Conservation (phyloP, 371 early-diverging fungal species). For the Actinomortierella ambigua region DNA sequence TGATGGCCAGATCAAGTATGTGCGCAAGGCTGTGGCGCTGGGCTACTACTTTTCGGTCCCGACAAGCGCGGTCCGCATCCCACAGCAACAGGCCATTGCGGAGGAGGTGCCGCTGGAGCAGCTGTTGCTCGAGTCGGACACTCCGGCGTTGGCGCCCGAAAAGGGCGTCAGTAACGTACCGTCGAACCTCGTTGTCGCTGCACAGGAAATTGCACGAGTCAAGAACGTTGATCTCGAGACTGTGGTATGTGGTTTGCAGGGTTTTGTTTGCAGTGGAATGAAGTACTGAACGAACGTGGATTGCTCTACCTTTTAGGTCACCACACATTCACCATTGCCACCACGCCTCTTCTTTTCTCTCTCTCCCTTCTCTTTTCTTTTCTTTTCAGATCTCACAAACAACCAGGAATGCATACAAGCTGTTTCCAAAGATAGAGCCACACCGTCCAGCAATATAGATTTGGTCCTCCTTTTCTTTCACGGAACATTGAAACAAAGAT, state of each 20-base stretch:
- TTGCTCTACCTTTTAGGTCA: background rate
- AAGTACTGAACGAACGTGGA: background rate
- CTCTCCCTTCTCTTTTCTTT: background rate
- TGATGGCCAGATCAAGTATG: slow-evolving; percentile 64
- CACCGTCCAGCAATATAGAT: slow-evolving; percentile 23
- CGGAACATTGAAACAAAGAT: too few species aligned
- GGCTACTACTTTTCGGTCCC: slow-evolving; percentile 67
- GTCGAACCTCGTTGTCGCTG: slow-evolving; percentile 53
- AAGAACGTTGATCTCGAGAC: slow-evolving; percentile 58
- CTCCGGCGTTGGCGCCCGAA: slow-evolving; percentile 69
- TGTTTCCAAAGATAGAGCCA: slow-evolving; percentile 49
- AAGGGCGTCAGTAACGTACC: slow-evolving; percentile 65
- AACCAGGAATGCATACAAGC: slow-evolving; percentile 51
- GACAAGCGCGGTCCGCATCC: slow-evolving; percentile 56
- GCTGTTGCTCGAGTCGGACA: slow-evolving; percentile 72
- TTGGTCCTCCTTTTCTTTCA: too few species aligned
- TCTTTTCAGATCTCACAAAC: slow-evolving; percentile 45
- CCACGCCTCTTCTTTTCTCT: background rate
- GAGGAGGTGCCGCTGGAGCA: slow-evolving; percentile 54
- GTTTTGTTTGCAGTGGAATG: too few species aligned
- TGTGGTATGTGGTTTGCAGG: slow-evolving; percentile 45
- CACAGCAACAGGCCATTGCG: slow-evolving; percentile 56
- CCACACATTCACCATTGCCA: background rate
- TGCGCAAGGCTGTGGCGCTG: slow-evolving; percentile 51
- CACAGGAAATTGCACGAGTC: slow-evolving; percentile 59